Evolutionary conservation across 163 green algal species (phyloP), one percentile per base, ranked within the genome.

Genomic region (Chlorella variabilis): DNA sequence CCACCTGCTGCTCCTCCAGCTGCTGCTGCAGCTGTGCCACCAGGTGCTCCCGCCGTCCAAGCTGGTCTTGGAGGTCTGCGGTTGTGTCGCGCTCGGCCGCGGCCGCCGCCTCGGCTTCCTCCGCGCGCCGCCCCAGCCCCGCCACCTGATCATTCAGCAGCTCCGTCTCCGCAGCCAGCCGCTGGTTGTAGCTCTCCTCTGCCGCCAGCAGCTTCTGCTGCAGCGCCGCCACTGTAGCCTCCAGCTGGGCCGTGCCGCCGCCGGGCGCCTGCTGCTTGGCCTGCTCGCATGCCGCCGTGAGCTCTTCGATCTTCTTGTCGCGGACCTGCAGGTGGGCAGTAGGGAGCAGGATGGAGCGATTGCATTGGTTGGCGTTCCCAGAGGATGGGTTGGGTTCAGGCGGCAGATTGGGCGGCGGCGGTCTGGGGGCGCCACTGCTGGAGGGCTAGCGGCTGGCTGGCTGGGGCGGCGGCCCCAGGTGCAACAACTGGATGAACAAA

Each of bases 271-370:
- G 17, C 27, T 58, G 29, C 34, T 58, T 68, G 51, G 71, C 71
- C 8, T 34, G 25, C 23, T 39, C 51, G 25, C 51, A 68, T 68
- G 51, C 71, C 15, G 71, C 71, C 15, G 21, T 56, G 13, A 91
- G 73, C 29, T 90, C 86, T 33, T 80, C 63, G n/a, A 92, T 91
- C 27, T 62, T 66, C 56, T 90, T 91, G 59, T 92, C 88, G 3
- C 82, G 80, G 0, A 80, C 74, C 63, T 77, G 38, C 54, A 63
- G 54, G 9, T 23, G 45, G n/a, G n/a, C n/a, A 54, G 11, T 23
- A 54, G 11, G 15, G 11, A 54, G 45, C 45, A 23, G 45, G 45
- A 54, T 54, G 11, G n/a, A n/a, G n/a, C n/a, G n/a, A n/a, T n/a
- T n/a, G n/a, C n/a, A n/a, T n/a, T n/a, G n/a, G n/a, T n/a, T n/a